Conservation (phyloP, 2,329 filamentous ascomycete species). For the Penicillium crustosum region DNA sequence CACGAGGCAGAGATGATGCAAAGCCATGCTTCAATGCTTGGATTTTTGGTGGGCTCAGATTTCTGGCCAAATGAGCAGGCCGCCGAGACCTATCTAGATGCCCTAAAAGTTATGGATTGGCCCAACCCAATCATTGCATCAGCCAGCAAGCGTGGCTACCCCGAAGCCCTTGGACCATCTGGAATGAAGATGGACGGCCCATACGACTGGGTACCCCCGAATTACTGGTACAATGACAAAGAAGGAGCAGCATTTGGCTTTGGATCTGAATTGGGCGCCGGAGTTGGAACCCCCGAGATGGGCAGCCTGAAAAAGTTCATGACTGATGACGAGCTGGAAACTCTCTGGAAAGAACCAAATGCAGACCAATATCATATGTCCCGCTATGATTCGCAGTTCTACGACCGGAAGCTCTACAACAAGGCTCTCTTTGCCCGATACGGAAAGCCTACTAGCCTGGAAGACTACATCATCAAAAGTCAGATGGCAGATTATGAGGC, state of each 20-base stretch:
- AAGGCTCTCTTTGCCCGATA: conserved; percentile 53
- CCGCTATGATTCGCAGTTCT: conserved; percentile 55
- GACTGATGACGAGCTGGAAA: conserved; percentile 50
- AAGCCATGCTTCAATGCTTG: conserved; percentile 58
- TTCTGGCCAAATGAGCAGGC: conserved; percentile 63
- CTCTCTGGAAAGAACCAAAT: conserved; percentile 57
- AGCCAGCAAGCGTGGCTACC: conserved; percentile 56
- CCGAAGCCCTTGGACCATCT: conserved; percentile 53
- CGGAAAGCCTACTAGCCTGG: conserved; percentile 52
- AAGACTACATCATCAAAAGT: conserved; percentile 60
- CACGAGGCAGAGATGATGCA: conserved; percentile 63
- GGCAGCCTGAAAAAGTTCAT: conserved; percentile 57
- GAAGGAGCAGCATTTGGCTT: conserved; percentile 63
- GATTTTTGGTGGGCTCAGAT: conserved; percentile 62
- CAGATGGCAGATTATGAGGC: conserved; percentile 67
- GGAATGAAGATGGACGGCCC: conserved; percentile 68
- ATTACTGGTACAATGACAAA: conserved; percentile 60
- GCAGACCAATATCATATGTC: conserved; percentile 62
- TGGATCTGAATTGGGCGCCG: conserved; percentile 61
- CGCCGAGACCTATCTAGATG: conserved; percentile 54
- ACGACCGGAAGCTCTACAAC: conserved; percentile 59
- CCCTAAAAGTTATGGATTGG: conserved; percentile 55
- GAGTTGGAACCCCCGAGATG: conserved; percentile 62
- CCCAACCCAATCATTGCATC: conserved; percentile 58
- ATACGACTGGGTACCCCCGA: conserved; percentile 66